A percentile compares a stretch with the other conserved stretches of the same genome.
phyloP scores from a whole-genome alignment of 1,284 basidiomycete species.

The Cutaneotrichosporon dermatis region DNA sequence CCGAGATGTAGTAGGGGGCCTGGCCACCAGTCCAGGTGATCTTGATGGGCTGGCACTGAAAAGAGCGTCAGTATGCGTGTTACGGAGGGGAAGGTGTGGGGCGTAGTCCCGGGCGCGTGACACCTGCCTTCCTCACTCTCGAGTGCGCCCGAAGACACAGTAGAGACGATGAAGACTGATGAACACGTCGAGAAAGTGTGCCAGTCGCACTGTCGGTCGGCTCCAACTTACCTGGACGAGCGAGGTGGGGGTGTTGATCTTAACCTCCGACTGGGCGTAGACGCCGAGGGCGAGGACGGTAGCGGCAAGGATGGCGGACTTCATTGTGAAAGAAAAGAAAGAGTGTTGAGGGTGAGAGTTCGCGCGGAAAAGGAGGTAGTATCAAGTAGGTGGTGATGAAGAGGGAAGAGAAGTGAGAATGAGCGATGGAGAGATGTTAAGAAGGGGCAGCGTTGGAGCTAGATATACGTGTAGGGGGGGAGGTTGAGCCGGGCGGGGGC shows the following conservation, averaged over 20 bases:
- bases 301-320: constrained; percentile 15
- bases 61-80: background rate
- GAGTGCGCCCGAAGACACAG: background rate
- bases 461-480: background rate
- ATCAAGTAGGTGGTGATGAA: constrained; percentile 1
- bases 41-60: constrained; percentile 41
- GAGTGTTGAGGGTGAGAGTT: constrained; percentile 9
- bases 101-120: background rate
- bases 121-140: too few species aligned
- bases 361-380: background rate
- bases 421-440: background rate
- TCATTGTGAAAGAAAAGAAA: constrained; percentile 16
- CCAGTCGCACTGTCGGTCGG: background rate
- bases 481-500: too few species aligned
- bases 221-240: constrained; percentile 26
- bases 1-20: constrained; percentile 62
- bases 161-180: too few species aligned
- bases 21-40: constrained; percentile 59
- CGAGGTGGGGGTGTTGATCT: constrained; percentile 60
- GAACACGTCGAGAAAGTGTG: too few species aligned
- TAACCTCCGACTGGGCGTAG: constrained; percentile 49
- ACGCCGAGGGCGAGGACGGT: constrained; percentile 25
- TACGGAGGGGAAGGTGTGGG: background rate
- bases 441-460: background rate
- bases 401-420: constrained; percentile 1